These are phyloP conservation scores for Umbelopsis sp. DNA, from an alignment of 192 early-diverging fungal species.

Conservation along the genomic window DNA sequence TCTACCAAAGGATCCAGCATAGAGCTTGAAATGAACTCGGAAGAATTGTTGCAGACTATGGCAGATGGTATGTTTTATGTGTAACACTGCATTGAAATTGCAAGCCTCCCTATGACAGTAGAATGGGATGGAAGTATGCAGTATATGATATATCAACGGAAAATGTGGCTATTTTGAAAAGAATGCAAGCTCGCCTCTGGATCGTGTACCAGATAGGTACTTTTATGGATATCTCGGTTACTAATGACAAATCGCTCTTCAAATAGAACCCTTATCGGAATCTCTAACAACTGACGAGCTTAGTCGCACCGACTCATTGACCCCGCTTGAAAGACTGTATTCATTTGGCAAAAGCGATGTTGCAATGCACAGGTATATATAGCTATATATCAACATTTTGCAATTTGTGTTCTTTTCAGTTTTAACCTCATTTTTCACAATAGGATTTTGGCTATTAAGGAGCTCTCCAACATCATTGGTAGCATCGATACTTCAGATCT, in stretches of 20 bases:
- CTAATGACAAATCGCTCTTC: background rate
- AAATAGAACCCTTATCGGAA: background rate
- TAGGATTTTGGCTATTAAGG: conserved; percentile 44
- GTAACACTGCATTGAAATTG: background rate
- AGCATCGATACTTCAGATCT: conserved; percentile 39
- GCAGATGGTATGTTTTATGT: conserved; percentile 25
- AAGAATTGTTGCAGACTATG: conserved; percentile 17
- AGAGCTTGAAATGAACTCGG: conserved; percentile 14
- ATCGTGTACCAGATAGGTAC: background rate
- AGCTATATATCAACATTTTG: background rate
- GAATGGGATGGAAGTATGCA: too few species aligned
- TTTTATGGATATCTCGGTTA: background rate
- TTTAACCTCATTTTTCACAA: background rate
- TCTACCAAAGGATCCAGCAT: background rate
- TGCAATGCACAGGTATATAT: conserved; percentile 38
- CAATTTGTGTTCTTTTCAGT: background rate
- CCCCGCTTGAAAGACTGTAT: conserved; percentile 36
- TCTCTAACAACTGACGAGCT: conserved; percentile 2
- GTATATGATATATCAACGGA: too few species aligned
- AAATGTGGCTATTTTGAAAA: too few species aligned
- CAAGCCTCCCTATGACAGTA: too few species aligned
- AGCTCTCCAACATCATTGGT: conserved; percentile 36
- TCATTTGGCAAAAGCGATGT: conserved; percentile 37
- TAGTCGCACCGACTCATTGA: conserved; percentile 29
- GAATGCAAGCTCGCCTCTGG: background rate